Percentiles rank a stretch among this genome's conserved stretches.
Evolutionary conservation across 2,329 filamentous ascomycete genomes (phyloP).

Genomic region (Epichloe amarillans): DNA sequence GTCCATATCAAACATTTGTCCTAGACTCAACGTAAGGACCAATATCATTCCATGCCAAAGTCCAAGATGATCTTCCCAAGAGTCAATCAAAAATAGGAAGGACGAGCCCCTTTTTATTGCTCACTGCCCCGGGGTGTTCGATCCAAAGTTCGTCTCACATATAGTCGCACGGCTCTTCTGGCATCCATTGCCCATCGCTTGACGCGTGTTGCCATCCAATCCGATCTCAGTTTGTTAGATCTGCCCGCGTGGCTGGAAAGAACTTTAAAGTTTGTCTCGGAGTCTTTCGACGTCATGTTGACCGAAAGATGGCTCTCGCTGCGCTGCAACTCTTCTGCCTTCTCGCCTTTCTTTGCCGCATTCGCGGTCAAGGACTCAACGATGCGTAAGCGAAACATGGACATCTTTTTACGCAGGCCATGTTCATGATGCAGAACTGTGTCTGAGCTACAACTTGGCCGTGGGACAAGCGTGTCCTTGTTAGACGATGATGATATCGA

Average conservation of each 20-base stretch:
- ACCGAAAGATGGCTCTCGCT: constrained; percentile 3
- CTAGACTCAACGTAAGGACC: background rate
- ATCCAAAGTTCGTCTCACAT: constrained; percentile 19
- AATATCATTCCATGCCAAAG: background rate
- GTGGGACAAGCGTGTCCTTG: constrained; percentile 6
- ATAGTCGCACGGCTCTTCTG: constrained; percentile 19
- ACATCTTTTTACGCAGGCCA: constrained; percentile 17
- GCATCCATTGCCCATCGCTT: constrained; percentile 22
- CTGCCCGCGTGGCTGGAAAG: background rate
- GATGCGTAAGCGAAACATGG: constrained; percentile 16
- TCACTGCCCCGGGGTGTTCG: constrained; percentile 13
- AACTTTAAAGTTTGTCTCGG: constrained; percentile 1
- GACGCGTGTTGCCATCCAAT: constrained; percentile 15
- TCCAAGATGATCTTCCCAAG: constrained; percentile 3
- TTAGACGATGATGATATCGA: constrained; percentile 6
- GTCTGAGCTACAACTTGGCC: constrained; percentile 5
- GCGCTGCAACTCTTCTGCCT: constrained; percentile 3
- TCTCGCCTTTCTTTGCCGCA: constrained; percentile 6
- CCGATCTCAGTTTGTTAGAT: constrained; percentile 6
- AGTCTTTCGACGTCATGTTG: constrained; percentile 1
- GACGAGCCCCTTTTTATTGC: background rate
- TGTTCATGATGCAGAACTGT: constrained; percentile 2
- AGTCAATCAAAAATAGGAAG: background rate
- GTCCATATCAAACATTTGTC: background rate
- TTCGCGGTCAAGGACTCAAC: constrained; percentile 6